Base-by-base conservation (phyloP, 495 filamentous ascomycete genomes). In the Xylaria palmicola region DNA sequence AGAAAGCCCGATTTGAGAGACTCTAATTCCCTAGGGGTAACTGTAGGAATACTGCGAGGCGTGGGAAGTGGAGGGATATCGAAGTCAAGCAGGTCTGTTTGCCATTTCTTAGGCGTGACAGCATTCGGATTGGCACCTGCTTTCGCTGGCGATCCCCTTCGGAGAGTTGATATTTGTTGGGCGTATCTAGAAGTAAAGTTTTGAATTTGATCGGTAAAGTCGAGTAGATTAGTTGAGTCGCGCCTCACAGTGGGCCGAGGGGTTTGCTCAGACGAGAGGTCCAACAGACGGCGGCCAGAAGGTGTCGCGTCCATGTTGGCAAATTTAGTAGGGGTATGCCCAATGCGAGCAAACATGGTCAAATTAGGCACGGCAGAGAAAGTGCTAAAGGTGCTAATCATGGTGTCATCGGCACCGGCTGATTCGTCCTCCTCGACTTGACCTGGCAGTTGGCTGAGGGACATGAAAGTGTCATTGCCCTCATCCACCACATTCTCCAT, bases 21-120 rank as follows among this genome's bases (percentile, higher is more conserved):
- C 68, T 98, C 94, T 0, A 98, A 79, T 74, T 98, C 94, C 27
- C 94, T 88, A 0, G 92, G 89, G 3, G 95, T 96, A 62, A 98
- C 87, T 13, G 87, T 89, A 1, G 94, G 94, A 41, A 98, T 85
- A 41, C 90, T 95, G 56, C 93, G 88, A 17, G 94, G 94, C 1
- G 94, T 98, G 3, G 92, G 92, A 10, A 87, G 83, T 3, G 91
- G 90, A 9, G 92, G 91, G 15, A 97, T 88, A 63, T 97, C 93
- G 69, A 97, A 97, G 71, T 98, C 94, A 37, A 98, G 83, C 8
- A 98, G 82, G 63, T 88, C 88, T 32, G 78, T 73, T 26, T 27
- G 50, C 49, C 73, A 65, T 50, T 56, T 69, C 19, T 75, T 70
- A 7, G 78, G 78, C 0, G 78, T 81, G 7, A 66, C 67, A 13